Percentiles rank a stretch among this genome's conserved stretches.
Evolutionary conservation across 495 filamentous ascomycete genomes (phyloP).

Genomic region (Penicillium tannophilum): DNA sequence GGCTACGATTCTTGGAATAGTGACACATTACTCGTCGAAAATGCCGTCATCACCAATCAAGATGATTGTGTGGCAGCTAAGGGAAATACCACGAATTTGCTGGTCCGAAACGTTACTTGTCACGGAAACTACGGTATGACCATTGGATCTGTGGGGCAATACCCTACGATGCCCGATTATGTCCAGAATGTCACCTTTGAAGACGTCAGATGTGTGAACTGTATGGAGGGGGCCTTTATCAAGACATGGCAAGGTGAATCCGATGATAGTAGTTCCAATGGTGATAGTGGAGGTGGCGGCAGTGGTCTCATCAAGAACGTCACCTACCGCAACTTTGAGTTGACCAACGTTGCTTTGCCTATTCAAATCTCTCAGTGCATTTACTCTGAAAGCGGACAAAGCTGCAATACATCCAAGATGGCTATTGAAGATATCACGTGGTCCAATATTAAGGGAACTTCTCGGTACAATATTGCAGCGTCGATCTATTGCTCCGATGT

Average conservation of each 20-base stretch:
- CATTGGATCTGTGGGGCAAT: constrained; percentile 52
- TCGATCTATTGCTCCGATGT: constrained; percentile 55
- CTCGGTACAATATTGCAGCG: constrained; percentile 54
- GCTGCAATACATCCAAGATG: constrained; percentile 54
- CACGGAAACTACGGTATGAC: constrained; percentile 35
- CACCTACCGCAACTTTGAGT: constrained; percentile 51
- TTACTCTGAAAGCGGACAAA: constrained; percentile 44
- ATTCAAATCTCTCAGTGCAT: constrained; percentile 62
- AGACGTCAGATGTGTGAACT: constrained; percentile 34
- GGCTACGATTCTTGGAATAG: constrained; percentile 41
- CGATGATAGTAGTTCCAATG: constrained; percentile 29
- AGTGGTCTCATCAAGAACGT: constrained; percentile 51
- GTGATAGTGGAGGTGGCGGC: constrained; percentile 34
- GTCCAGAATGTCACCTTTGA: constrained; percentile 34
- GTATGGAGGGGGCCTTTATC: constrained; percentile 55
- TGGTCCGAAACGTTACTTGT: constrained; percentile 36
- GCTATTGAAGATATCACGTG: constrained; percentile 53
- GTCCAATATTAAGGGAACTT: constrained; percentile 59
- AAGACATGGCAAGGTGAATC: constrained; percentile 52
- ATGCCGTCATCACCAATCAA: constrained; percentile 35
- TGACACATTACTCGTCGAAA: constrained; percentile 33
- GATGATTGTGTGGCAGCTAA: constrained; percentile 43
- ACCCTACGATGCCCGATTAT: constrained; percentile 30
- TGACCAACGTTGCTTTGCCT: constrained; percentile 53
- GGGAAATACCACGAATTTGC: constrained; percentile 43